Base-by-base conservation (phyloP, 306 rosid species). In the Potentilla sterilis region DNA sequence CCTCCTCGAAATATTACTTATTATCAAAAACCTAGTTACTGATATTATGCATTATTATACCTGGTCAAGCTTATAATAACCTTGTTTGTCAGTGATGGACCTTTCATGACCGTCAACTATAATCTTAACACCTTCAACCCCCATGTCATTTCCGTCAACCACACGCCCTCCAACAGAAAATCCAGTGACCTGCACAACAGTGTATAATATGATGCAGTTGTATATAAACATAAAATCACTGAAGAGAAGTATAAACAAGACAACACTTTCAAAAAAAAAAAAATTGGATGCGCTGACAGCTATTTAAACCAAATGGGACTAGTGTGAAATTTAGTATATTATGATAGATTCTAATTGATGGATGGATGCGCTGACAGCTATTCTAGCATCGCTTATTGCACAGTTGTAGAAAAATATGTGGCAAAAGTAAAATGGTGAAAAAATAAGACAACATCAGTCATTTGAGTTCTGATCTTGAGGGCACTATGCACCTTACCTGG, bases 41-140 rank as follows among this genome's bases (percentile, higher is more conserved):
- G 44, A 7, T 42, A 65, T 19, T 47, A 19, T 43, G 42, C 49
- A 84, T 68, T 41, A 64, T 19, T 55, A 46, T 86, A 95, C 99
- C 98, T 92, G 99, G 81, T 95, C 99, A 76, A 95, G 99, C 85
- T 90, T 95, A 81, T 95, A 95, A 85, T 89, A 92, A 66, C 99
- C 99, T 85, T 90, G 87, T 80, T 77, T 89, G 80, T 90, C 98
- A n/a, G 99, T 92, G 83, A 88, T 81, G 40, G 88, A 87, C 84
- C 98, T 90, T 83, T 89, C 93, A 85, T 89, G 88, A 71, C 98
- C 98, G 86, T 95, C 99, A 80, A 95, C 93, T 61, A 85, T 85
- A 82, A 95, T 86, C 85, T 87, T 86, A 73, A 90, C 99, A 70
- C 98, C 96, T 78, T 89, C 96, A 70, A 95, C 92, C 69, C 99